These are phyloP conservation scores for Fusarium globosum DNA, from an alignment of 2,329 filamentous ascomycete genomes.

Conservation along the genomic window DNA sequence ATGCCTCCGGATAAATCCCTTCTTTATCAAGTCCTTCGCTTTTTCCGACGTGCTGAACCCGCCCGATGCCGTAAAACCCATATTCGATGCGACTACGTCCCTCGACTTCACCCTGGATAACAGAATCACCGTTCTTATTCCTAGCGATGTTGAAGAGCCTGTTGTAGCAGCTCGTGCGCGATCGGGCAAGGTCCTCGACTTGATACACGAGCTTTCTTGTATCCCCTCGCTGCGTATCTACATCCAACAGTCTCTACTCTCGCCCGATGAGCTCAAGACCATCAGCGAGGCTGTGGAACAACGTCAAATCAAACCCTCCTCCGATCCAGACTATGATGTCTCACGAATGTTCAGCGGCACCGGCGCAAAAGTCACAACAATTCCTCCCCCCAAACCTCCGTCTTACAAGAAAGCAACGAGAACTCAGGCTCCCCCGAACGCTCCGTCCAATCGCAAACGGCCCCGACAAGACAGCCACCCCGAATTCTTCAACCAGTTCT, in stretches of 20 bases:
- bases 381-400: background rate
- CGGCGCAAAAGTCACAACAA: constrained; percentile 1
- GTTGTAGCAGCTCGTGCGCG: constrained; percentile 1
- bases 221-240: background rate
- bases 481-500: constrained; percentile 1
- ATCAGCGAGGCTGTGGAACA: background rate
- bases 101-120: constrained; percentile 3
- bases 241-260: background rate
- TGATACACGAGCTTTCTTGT: background rate
- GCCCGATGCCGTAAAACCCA: background rate
- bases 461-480: constrained; percentile 10
- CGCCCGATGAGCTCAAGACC: background rate
- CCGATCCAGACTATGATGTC: background rate
- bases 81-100: background rate
- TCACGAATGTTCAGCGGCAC: constrained; percentile 5
- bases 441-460: background rate
- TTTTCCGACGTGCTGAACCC: background rate
- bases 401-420: constrained; percentile 5
- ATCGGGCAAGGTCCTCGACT: constrained; percentile 13
- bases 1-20: background rate
- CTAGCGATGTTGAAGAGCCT: constrained; percentile 5
- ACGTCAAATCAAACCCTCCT: constrained; percentile 1
- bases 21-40: constrained; percentile 11
- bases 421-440: background rate
- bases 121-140: constrained; percentile 5